Base-by-base conservation (phyloP, 345 rosid genomes). In the Psidium friedrichsthalianum region DNA sequence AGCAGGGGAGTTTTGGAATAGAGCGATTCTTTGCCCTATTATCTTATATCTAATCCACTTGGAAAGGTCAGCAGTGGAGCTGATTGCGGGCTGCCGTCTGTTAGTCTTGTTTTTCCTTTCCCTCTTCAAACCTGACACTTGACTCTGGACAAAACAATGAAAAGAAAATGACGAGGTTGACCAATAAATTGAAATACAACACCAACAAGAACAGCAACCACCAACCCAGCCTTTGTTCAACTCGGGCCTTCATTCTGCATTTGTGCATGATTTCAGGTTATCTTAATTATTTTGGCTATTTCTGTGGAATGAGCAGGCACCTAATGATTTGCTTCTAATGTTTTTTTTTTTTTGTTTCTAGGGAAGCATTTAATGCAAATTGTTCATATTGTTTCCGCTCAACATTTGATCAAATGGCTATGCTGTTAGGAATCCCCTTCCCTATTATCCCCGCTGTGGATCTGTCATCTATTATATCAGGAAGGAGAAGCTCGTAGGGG, bases 401-500 rank as follows among this genome's bases (percentile, higher is more conserved):
- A 9, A 51, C 54, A 16, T 52, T 52, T 82, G 59, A 40, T 88
- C 83, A 92, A 74, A 90, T 91, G 51, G 93, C 88, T 84, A 92
- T 91, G 87, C 95, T 92, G 83, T 90, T 92, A 11, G 95, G 95
- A 57, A 93, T 90, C 49, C 94, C 95, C 84, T 64, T 90, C 51
- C 92, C 92, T 6, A 88, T 89, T 52, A 90, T 83, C 40, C 93
- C 93, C 42, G 15, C 87, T 57, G 49, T 86, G 51, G 87, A 61
- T 42, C 56, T 82, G 5, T 40, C 86, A 80, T 88, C 88, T 21
- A 87, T 87, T 36, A 90, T 87, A 82, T 85, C 85, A 18, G 96
- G 95, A 42, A 86, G 76, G 64, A 94, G 88, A 84, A 89, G 88
- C 83, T 85, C 84, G 87, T 91, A 94, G 13, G 94, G 89, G 83